Conservation (phyloP, 441 rosid genomes). For the Theobroma grandiflorum region DNA sequence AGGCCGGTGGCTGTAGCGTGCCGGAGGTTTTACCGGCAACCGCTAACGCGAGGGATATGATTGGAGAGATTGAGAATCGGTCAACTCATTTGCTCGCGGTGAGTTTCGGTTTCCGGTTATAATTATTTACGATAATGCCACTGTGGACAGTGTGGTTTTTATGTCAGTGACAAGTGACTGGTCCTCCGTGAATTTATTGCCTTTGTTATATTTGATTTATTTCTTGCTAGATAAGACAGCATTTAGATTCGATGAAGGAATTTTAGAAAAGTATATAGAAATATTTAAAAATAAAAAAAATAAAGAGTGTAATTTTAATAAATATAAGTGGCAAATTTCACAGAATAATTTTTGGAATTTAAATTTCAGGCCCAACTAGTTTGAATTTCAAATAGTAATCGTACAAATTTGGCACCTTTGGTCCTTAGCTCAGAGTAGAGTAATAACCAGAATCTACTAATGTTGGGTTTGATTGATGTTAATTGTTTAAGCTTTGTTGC, state of each 20-base stretch:
- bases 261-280: background rate
- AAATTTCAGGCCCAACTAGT: background rate
- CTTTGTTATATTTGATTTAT: conserved; percentile 38
- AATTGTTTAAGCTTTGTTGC: background rate
- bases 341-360: background rate
- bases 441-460: background rate
- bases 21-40: conserved; percentile 57
- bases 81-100: conserved; percentile 91
- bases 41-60: conserved; percentile 91
- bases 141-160: conserved; percentile 18
- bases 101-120: conserved; percentile 35
- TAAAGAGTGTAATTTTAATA: background rate
- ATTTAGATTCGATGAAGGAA: conserved; percentile 36
- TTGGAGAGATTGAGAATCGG: conserved; percentile 98
- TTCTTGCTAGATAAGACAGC: conserved; percentile 49
- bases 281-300: background rate
- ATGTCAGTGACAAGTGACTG: conserved; percentile 44
- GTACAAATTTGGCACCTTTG: background rate
- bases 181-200: conserved; percentile 36
- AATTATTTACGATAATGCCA: conserved; percentile 50
- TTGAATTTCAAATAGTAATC: background rate
- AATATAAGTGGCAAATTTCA: conserved; percentile 32
- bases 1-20: conserved; percentile 54
- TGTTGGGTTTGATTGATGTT: too few relatives aligned
- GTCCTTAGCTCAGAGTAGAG: background rate